Percentiles rank a stretch among this genome's conserved stretches.
Evolutionary conservation across 176 grass and related monocot species (phyloP).

Genomic region (Oryza glaberrima): DNA sequence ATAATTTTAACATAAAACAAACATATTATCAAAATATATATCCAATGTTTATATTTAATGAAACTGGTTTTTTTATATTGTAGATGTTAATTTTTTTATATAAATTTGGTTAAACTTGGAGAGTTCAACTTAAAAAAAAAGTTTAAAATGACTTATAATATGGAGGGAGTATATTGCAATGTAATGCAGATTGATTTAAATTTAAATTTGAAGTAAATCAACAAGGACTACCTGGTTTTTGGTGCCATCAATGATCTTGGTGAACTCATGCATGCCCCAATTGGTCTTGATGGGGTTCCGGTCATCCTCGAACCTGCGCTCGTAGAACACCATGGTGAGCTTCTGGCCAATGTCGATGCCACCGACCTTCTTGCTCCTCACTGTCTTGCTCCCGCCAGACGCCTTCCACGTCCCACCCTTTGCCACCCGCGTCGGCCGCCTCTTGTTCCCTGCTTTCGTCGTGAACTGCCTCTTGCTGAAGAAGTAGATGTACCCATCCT

Average conservation of each 20-base stretch:
- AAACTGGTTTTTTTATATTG: too few species aligned
- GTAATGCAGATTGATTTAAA: too few species aligned
- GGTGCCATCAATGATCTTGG: background rate
- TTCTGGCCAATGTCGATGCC: background rate
- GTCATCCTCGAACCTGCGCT: background rate
- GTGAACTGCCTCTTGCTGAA: background rate
- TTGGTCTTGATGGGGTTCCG: background rate
- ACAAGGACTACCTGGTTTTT: background rate
- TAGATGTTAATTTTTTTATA: too few species aligned
- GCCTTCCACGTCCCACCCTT: conserved; percentile 37
- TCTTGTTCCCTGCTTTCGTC: background rate
- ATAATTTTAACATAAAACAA: too few species aligned
- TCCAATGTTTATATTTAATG: too few species aligned
- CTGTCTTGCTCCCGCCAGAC: background rate
- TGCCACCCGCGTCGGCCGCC: background rate
- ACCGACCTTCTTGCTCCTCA: background rate
- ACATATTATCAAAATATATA: too few species aligned
- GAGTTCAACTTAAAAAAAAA: too few species aligned
- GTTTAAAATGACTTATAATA: too few species aligned
- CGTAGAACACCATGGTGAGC: conserved; percentile 42
- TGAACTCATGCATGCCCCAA: conserved; percentile 44
- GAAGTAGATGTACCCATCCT: conserved; percentile 47
- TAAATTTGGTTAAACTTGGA: too few species aligned
- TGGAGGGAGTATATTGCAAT: too few species aligned
- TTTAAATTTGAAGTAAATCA: background rate